Conservation (phyloP, 331 rosid species). For the Rosa hybrid region DNA sequence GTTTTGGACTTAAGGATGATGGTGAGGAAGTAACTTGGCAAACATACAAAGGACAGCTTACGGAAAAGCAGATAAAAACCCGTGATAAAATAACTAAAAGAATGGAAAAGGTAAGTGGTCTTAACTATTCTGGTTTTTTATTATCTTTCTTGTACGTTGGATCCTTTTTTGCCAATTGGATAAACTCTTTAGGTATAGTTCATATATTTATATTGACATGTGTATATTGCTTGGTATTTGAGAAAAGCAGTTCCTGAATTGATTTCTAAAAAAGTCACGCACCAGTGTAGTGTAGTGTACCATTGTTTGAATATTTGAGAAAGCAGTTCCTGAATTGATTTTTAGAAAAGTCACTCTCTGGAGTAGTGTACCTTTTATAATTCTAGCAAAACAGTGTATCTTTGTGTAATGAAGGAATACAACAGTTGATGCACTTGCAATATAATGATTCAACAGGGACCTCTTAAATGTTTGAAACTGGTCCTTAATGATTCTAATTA, state of each 20-base stretch:
- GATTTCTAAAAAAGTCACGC: background rate
- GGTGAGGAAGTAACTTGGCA: constrained; percentile 94
- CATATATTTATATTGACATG: background rate
- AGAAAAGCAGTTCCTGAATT: background rate
- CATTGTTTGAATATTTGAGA: background rate
- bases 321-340: background rate
- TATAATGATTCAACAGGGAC: background rate
- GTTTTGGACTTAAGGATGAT: constrained; percentile 64
- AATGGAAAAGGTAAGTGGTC: constrained; percentile 70
- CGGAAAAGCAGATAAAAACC: constrained; percentile 90
- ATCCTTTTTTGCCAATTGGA: background rate
- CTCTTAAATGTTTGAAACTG: background rate
- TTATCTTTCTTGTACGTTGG: background rate
- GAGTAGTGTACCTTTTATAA: background rate
- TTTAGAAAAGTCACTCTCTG: background rate
- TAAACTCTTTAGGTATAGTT: background rate
- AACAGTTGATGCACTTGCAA: background rate
- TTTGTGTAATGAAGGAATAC: background rate
- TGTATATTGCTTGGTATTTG: background rate
- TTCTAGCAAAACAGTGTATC: background rate
- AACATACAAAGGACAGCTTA: constrained; percentile 82
- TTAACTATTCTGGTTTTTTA: constrained; percentile 4
- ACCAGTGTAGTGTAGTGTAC: background rate
- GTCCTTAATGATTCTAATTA: background rate
- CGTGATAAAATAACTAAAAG: constrained; percentile 85